Evolutionary conservation across 2,329 filamentous ascomycete species (phyloP).

Genomic region (Aureobasidium sp.): DNA sequence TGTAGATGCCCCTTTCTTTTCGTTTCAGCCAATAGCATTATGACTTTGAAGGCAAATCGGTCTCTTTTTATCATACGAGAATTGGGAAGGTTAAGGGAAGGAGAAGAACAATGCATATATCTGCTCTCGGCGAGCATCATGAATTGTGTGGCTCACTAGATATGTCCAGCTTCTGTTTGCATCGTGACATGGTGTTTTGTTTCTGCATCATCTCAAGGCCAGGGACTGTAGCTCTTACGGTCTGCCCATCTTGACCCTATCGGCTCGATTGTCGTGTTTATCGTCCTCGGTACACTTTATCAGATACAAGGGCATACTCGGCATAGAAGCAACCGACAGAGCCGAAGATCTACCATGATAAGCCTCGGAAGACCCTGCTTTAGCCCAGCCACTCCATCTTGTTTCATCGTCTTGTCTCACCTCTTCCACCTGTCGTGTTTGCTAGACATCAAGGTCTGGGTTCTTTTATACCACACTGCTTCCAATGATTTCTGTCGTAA

Average conservation of each 20-base stretch:
- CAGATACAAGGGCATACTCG: no score
- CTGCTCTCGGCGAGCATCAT: neutral
- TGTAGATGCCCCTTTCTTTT: neutral
- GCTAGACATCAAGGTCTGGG: neutral
- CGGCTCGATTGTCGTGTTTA: no score
- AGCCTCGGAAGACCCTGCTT: neutral
- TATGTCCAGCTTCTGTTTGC: no score
- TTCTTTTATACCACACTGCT: neutral
- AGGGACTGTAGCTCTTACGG: no score
- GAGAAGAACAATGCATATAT: neutral
- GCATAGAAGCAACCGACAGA: neutral
- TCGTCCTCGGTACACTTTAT: no score
- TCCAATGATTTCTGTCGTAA: neutral
- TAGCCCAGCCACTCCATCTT: neutral
- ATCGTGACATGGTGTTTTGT: no score
- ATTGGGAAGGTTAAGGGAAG: neutral
- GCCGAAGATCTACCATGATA: neutral
- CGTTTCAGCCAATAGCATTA: neutral
- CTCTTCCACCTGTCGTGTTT: neutral
- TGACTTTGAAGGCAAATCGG: neutral
- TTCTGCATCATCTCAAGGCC: no score
- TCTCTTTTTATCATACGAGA: no score
- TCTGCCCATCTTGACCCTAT: no score
- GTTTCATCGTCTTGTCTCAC: conserved; percentile 5
- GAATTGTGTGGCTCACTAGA: no score